Percentiles rank a stretch among this genome's conserved stretches.
These are phyloP conservation scores for Podospora comata DNA, from an alignment of 495 filamentous ascomycete genomes.

Conservation along the genomic window DNA sequence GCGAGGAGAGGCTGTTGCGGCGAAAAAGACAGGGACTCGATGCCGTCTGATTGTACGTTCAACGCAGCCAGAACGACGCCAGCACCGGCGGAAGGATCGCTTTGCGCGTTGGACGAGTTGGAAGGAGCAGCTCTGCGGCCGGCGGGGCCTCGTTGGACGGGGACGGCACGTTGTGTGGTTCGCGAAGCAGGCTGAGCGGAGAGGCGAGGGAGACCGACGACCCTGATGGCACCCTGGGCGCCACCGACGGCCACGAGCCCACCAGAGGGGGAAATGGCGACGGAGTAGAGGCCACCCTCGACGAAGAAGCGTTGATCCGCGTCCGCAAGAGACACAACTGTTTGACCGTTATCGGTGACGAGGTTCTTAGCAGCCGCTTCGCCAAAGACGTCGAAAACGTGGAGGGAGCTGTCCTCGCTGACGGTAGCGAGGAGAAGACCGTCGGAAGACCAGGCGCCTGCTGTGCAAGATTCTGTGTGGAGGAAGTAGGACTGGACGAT, in stretches of 20 bases:
- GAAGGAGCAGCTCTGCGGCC: slow-evolving; percentile 21
- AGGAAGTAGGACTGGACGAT: slow-evolving; percentile 89
- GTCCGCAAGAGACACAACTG: slow-evolving; percentile 75
- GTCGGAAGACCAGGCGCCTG: slow-evolving; percentile 86
- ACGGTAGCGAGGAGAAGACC: slow-evolving; percentile 88
- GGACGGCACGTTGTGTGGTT: not conserved
- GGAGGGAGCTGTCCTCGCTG: slow-evolving; percentile 80
- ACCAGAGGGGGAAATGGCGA: slow-evolving; percentile 75
- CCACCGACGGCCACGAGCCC: slow-evolving; percentile 82
- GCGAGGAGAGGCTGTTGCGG: slow-evolving; percentile 68
- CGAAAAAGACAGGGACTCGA: slow-evolving; percentile 81
- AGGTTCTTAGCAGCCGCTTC: slow-evolving; percentile 73
- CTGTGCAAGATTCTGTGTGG: slow-evolving; percentile 82
- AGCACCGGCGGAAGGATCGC: slow-evolving; percentile 53
- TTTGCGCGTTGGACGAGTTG: not conserved
- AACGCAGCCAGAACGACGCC: slow-evolving; percentile 72
- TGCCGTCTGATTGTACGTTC: slow-evolving; percentile 65
- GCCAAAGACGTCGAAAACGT: slow-evolving; percentile 91
- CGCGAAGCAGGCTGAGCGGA: slow-evolving; percentile 44
- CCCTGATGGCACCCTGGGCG: slow-evolving; percentile 74
- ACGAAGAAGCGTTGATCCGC: slow-evolving; percentile 87
- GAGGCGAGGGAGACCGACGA: slow-evolving; percentile 79
- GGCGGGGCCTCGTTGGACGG: slow-evolving; percentile 23
- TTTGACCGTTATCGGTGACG: slow-evolving; percentile 62
- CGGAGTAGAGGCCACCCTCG: slow-evolving; percentile 84